These are phyloP conservation scores for Lentinula raphanica DNA, from an alignment of 768 basidiomycete genomes.

Conservation along the genomic window DNA sequence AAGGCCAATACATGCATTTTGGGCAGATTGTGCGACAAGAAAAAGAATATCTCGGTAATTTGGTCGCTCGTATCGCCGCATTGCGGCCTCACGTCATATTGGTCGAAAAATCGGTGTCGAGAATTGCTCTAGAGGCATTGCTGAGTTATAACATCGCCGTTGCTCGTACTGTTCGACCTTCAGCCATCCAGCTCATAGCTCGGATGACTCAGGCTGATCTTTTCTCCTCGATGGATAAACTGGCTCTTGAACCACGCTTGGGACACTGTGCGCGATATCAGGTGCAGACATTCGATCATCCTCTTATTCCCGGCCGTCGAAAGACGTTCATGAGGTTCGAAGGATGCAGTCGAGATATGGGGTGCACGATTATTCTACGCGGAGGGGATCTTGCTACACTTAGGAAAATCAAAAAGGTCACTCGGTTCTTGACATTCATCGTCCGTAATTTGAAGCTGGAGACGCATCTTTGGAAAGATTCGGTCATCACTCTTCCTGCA, in stretches of 20 bases:
- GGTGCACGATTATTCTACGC: constrained; percentile 88
- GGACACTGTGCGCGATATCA: constrained; percentile 84
- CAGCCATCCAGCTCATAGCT: constrained; percentile 83
- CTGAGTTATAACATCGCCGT: constrained; percentile 84
- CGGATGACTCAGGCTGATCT: constrained; percentile 93
- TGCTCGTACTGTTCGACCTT: constrained; percentile 82
- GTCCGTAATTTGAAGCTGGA: constrained; percentile 93
- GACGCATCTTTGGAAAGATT: constrained; percentile 90
- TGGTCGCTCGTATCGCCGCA: constrained; percentile 86
- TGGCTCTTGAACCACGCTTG: constrained; percentile 82
- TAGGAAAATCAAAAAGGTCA: constrained; percentile 84
- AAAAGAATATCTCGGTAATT: constrained; percentile 84
- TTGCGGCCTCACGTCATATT: constrained; percentile 89
- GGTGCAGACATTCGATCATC: constrained; percentile 92
- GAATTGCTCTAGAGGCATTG: constrained; percentile 84
- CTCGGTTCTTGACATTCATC: constrained; percentile 86
- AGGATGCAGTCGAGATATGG: constrained; percentile 88
- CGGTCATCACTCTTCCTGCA: constrained; percentile 67
- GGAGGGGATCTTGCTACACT: constrained; percentile 82
- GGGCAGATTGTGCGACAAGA: constrained; percentile 89
- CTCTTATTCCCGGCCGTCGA: constrained; percentile 85
- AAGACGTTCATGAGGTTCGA: constrained; percentile 99
- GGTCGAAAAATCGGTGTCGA: constrained; percentile 86
- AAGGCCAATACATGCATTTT: constrained; percentile 90
- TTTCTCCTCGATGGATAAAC: constrained; percentile 91